A percentile compares a stretch with the other conserved stretches of the same genome.
Conservation (phyloP, 2,329 filamentous ascomycete genomes). For the Emergomyces pasteurianus region DNA sequence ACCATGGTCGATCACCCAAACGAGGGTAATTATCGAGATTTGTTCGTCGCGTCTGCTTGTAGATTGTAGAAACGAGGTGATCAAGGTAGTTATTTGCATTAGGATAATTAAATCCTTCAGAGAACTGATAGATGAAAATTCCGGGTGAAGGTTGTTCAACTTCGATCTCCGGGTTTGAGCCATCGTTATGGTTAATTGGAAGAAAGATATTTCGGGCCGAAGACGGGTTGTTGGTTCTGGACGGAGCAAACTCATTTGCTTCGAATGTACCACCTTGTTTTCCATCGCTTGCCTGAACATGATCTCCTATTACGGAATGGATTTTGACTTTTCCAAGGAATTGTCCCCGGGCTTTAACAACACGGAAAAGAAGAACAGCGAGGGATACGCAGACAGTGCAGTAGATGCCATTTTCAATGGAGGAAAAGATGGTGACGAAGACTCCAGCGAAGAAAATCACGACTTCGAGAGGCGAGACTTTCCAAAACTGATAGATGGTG, state of each 20-base stretch:
- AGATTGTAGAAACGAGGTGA: conserved; percentile 57
- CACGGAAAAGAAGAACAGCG: conserved; percentile 68
- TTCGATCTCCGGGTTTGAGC: conserved; percentile 72
- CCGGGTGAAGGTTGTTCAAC: conserved; percentile 78
- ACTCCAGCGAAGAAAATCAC: conserved; percentile 90
- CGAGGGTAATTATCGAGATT: conserved; percentile 53
- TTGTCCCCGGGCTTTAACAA: conserved; percentile 68
- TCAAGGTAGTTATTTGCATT: conserved; percentile 86
- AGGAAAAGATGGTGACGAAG: conserved; percentile 73
- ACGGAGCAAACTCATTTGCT: conserved; percentile 11
- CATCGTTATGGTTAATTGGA: conserved; percentile 76
- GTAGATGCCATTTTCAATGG: conserved; percentile 89
- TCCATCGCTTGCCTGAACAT: conserved; percentile 53
- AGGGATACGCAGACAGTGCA: conserved; percentile 66
- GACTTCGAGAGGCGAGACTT: conserved; percentile 78
- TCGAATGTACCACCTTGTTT: conserved; percentile 49
- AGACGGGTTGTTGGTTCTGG: conserved; percentile 32
- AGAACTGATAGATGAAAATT: conserved; percentile 90
- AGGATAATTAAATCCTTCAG: conserved; percentile 91
- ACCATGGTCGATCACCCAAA: conserved; percentile 80
- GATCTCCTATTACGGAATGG: conserved; percentile 70
- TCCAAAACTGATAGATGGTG: conserved; percentile 90
- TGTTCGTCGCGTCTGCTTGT: conserved; percentile 61
- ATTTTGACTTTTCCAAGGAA: conserved; percentile 77
- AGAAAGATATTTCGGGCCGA: conserved; percentile 68